Evolutionary conservation across 2,329 filamentous ascomycete genomes (phyloP).

Genomic region (Atkinsonella hypoxylon): DNA sequence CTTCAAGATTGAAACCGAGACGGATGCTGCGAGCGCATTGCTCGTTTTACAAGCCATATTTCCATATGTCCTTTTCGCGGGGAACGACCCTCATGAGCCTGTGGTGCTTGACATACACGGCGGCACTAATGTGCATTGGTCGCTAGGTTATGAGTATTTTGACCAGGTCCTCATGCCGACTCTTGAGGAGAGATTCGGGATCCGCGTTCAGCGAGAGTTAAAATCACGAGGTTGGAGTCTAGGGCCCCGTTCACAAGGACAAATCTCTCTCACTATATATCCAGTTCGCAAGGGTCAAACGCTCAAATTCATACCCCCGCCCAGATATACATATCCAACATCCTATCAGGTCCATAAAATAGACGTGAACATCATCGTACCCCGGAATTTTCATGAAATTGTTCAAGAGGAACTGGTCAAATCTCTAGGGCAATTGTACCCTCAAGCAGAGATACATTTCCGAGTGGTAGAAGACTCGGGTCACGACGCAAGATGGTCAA

Average conservation of each 20-base stretch:
- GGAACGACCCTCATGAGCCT: conserved; percentile 28
- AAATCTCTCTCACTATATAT: conserved; percentile 29
- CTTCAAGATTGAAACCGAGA: conserved; percentile 37
- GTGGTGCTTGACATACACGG: conserved; percentile 41
- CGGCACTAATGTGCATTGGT: conserved; percentile 47
- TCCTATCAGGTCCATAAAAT: conserved; percentile 30
- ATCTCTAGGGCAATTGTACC: conserved; percentile 30
- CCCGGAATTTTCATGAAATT: conserved; percentile 27
- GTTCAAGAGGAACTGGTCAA: conserved; percentile 28
- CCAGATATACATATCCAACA: conserved; percentile 11
- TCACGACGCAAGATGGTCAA: conserved; percentile 39
- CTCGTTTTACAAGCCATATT: conserved; percentile 50
- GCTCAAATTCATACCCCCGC: conserved; percentile 23
- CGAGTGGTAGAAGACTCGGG: conserved; percentile 37
- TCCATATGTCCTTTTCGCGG: conserved; percentile 44
- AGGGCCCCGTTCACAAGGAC: conserved; percentile 29
- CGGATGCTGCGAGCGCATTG: conserved; percentile 39
- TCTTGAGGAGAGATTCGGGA: conserved; percentile 36
- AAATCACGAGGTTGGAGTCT: conserved; percentile 38
- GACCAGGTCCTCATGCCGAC: conserved; percentile 48
- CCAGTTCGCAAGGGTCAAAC: conserved; percentile 22
- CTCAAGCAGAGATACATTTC: conserved; percentile 32
- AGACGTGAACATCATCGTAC: conserved; percentile 40
- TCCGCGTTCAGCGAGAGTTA: conserved; percentile 33
- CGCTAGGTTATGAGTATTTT: conserved; percentile 48